A percentile compares a stretch with the other conserved stretches of the same genome.
Evolutionary conservation across 306 rosid species (phyloP).

Genomic region (Cucumis sativus): Cucumber_9930_V3 NC_026657.2:30387501-30388000

Average conservation of each 20-base stretch:
- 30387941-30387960: slow-evolving; percentile 59
- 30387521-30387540: neutral
- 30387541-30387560: neutral
- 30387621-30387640: neutral
- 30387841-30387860: neutral
- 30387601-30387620: neutral
- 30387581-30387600: neutral
- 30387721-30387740: slow-evolving; percentile 56
- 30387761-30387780: slow-evolving; percentile 32
- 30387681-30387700: slow-evolving; percentile 6
- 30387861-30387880: slow-evolving; percentile 12
- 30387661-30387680: neutral
- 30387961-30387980: slow-evolving; percentile 12
- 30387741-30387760: slow-evolving; percentile 43
- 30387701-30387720: slow-evolving; percentile 43
- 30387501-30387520: neutral
- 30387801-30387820: neutral
- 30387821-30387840: neutral
- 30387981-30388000: neutral
- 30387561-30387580: neutral
- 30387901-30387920: slow-evolving; percentile 43
- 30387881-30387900: slow-evolving; percentile 38
- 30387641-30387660: neutral
- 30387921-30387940: slow-evolving; percentile 44
- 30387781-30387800: slow-evolving; percentile 5